These are phyloP conservation scores for Allantophomopsis cytisporea DNA, from an alignment of 2,329 filamentous ascomycete species.

Conservation along the genomic window DNA sequence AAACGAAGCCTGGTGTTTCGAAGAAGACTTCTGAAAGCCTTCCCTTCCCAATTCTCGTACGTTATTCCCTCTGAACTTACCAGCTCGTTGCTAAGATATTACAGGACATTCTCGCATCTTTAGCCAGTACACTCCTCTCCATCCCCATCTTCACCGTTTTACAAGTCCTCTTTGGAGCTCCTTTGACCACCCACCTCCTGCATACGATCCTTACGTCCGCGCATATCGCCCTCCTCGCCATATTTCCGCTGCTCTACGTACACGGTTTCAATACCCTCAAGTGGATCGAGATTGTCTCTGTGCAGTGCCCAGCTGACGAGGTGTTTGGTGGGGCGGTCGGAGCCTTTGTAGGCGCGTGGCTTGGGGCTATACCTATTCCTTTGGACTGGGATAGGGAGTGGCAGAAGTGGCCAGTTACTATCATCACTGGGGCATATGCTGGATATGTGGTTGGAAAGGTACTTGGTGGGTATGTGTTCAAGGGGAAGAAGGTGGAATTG, in stretches of 20 bases:
- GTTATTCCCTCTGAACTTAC: constrained; percentile 35
- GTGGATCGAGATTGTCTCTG: constrained; percentile 59
- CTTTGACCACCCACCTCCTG: constrained; percentile 64
- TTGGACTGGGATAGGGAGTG: constrained; percentile 98
- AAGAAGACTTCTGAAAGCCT: constrained; percentile 27
- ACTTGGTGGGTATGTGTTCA: constrained; percentile 28
- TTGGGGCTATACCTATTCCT: constrained; percentile 89
- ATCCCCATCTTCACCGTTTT: constrained; percentile 39
- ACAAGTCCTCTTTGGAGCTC: constrained; percentile 80
- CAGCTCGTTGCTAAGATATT: constrained; percentile 32
- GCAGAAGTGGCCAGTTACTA: constrained; percentile 95
- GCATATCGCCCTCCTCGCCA: constrained; percentile 67
- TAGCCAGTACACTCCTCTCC: constrained; percentile 33
- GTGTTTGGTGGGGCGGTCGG: constrained; percentile 75
- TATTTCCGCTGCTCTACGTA: constrained; percentile 73
- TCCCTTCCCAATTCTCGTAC: constrained; percentile 4
- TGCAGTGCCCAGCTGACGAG: constrained; percentile 64
- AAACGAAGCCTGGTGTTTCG: constrained; percentile 32
- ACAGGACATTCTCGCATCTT: constrained; percentile 13
- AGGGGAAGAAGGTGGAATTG: constrained; percentile 18
- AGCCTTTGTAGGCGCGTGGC: constrained; percentile 69
- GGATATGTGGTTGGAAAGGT: constrained; percentile 63
- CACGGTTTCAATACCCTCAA: constrained; percentile 62
- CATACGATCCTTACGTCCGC: constrained; percentile 72
- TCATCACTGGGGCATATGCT: constrained; percentile 68